Evolutionary conservation across 2,329 filamentous ascomycete species (phyloP).

Genomic region (Aureobasidium musti): DNA sequence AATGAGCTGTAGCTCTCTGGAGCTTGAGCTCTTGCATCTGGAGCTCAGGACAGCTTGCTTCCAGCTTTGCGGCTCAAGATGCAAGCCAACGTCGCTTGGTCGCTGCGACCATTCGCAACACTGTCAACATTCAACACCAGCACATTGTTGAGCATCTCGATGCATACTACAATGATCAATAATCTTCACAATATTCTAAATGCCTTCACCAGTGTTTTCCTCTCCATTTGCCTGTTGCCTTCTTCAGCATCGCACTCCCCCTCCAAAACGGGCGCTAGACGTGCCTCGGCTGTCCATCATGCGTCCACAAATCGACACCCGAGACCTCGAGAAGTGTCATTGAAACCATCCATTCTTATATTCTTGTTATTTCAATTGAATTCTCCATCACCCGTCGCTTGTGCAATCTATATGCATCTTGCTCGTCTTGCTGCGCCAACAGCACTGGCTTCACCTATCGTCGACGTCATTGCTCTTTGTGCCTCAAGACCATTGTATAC

Average conservation of each 20-base stretch:
- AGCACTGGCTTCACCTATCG: neutral
- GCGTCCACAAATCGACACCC: constrained; percentile 7
- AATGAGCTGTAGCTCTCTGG: constrained; percentile 18
- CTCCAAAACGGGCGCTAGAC: constrained; percentile 9
- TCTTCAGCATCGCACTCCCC: neutral
- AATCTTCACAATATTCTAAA: neutral
- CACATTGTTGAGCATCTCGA: neutral
- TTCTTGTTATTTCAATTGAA: neutral
- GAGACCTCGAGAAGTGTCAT: neutral
- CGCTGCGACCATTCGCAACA: neutral
- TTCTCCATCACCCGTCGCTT: neutral
- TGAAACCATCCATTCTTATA: neutral
- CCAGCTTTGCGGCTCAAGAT: constrained; percentile 11
- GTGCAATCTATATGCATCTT: constrained; percentile 12
- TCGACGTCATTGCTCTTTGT: constrained; percentile 14
- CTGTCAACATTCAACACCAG: neutral
- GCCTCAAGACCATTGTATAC: neutral
- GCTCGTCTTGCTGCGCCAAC: constrained; percentile 18
- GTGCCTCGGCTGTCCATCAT: constrained; percentile 23
- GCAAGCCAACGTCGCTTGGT: constrained; percentile 10
- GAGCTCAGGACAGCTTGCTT: constrained; percentile 28
- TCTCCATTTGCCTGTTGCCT: neutral
- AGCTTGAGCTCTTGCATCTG: constrained; percentile 21
- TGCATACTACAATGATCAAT: neutral
- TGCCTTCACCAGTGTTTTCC: too few species aligned